Evolutionary conservation across 129 eudicot genomes (phyloP).

Genomic region (Calendula officinalis): DNA sequence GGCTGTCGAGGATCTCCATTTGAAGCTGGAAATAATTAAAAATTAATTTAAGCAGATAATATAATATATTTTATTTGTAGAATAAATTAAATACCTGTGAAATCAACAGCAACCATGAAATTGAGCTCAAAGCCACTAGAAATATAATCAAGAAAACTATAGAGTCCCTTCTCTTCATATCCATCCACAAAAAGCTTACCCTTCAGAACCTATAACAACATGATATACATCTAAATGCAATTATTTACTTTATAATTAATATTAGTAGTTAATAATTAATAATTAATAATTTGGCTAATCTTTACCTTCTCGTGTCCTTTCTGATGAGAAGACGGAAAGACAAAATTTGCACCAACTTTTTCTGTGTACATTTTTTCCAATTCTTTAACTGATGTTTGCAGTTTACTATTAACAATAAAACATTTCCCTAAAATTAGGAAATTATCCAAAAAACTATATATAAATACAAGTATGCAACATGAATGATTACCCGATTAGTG

Average conservation of each 20-base stretch:
- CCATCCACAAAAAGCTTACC: slow-evolving; percentile 80
- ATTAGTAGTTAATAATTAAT: background rate
- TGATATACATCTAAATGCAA: background rate
- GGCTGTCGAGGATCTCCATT: slow-evolving; percentile 75
- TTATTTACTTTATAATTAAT: background rate
- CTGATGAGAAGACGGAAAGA: slow-evolving; percentile 56
- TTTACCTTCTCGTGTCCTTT: slow-evolving; percentile 64
- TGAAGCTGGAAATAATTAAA: slow-evolving; percentile 51
- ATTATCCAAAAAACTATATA: background rate
- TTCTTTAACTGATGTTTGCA: slow-evolving; percentile 69
- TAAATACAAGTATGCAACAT: background rate
- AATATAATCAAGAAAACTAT: slow-evolving; percentile 81
- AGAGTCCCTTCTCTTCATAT: slow-evolving; percentile 58
- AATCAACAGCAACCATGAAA: slow-evolving; percentile 99
- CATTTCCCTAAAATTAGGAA: background rate
- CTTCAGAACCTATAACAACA: slow-evolving; percentile 58
- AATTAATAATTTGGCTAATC: background rate
- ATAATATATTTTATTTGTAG: slow-evolving; percentile 2
- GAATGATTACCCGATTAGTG: slow-evolving; percentile 70
- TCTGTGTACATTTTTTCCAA: slow-evolving; percentile 60
- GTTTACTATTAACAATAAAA: slow-evolving; percentile 46
- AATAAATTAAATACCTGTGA: slow-evolving; percentile 53
- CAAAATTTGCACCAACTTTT: slow-evolving; percentile 55
- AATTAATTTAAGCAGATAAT: slow-evolving; percentile 2
- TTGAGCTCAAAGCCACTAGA: slow-evolving; percentile 95